Evolutionary conservation across 306 rosid species (phyloP).

Genomic region (Heteromeles arbutifolia): DNA sequence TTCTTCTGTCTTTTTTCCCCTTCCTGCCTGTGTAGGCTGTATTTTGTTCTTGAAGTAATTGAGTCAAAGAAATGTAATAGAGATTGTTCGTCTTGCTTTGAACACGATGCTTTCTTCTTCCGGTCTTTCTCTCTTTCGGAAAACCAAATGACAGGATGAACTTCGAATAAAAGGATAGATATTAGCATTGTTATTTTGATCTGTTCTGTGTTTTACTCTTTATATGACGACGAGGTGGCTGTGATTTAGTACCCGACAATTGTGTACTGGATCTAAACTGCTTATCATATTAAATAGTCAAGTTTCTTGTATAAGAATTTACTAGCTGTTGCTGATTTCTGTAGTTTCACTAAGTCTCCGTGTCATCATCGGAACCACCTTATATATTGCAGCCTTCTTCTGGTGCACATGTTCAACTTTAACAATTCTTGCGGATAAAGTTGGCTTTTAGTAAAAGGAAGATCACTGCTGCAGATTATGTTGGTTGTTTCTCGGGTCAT

Average conservation of each 20-base stretch:
- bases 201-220: not conserved
- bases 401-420: not conserved
- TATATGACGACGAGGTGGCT: not conserved
- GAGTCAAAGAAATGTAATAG: not conserved
- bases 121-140: not conserved
- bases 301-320: not conserved
- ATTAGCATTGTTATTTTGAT: not conserved
- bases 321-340: not conserved
- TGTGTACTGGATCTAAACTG: not conserved
- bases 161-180: not conserved
- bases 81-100: not conserved
- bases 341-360: not conserved
- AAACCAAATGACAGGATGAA: not conserved
- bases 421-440: not conserved
- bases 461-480: not conserved
- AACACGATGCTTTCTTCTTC: not conserved
- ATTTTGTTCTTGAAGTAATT: not conserved
- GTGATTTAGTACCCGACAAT: not conserved
- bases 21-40: slow-evolving; percentile 2
- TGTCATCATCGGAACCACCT: not conserved
- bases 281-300: not conserved
- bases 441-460: not conserved
- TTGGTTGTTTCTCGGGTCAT: not conserved
- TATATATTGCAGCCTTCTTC: not conserved
- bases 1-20: slow-evolving; percentile 2